phyloP scores from a whole-genome alignment of 345 rosid species.

The Limnanthes douglasii region DNA sequence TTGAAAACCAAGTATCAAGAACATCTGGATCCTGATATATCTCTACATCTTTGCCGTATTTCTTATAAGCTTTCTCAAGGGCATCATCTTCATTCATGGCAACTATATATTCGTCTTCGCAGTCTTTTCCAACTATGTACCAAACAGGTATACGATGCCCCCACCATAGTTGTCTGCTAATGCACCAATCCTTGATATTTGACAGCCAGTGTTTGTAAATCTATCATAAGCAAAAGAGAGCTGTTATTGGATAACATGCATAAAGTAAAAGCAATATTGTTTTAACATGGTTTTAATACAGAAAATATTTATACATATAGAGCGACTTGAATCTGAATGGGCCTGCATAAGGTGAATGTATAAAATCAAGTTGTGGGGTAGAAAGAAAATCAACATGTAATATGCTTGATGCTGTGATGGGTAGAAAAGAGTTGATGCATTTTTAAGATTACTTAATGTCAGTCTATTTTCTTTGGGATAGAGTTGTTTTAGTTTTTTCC shows the following conservation, averaged over 20 bases:
- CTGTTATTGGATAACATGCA: no score
- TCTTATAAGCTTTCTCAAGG: constrained; percentile 51
- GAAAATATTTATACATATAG: no score
- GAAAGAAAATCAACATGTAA: constrained; percentile 2
- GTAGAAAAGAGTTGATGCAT: no score
- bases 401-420: no score
- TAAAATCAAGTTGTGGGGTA: no score
- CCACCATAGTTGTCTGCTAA: constrained; percentile 99
- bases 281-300: no score
- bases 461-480: no score
- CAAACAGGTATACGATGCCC: constrained; percentile 99
- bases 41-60: constrained; percentile 72
- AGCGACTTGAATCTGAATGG: no score
- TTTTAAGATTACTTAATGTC: no score
- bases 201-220: constrained; percentile 93
- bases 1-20: constrained; percentile 99
- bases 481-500: no score
- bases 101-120: constrained; percentile 79
- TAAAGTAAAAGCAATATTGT: no score
- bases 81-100: constrained; percentile 75
- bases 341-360: no score
- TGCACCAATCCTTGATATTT: constrained; percentile 98
- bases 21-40: constrained; percentile 96
- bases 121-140: constrained; percentile 78
- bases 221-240: constrained; percentile 18